Base-by-base conservation (phyloP, 2,329 filamentous ascomycete genomes). In the Paramyrothecium sp. region DNA sequence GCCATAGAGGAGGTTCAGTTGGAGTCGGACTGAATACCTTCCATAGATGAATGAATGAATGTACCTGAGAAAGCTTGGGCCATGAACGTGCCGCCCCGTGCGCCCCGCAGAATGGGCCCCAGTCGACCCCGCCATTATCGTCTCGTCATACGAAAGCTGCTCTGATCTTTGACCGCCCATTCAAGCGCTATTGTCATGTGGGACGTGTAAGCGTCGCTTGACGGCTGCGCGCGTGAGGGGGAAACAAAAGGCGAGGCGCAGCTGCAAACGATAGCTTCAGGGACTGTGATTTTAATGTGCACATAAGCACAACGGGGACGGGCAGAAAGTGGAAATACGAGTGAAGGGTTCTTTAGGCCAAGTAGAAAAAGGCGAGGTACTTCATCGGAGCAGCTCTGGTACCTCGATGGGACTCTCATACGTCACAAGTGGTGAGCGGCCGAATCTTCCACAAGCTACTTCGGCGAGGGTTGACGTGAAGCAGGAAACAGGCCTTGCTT, bases 381-480 rank as follows among this genome's bases (percentile, higher is more conserved):
- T 10, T 30, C 4, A 30, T 30, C 26, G 26, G 26, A 30, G 38
- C n/a, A n/a, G n/a, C 38, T 17, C 13, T 16, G 13, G 38, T 44
- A 44, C 38, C 38, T 44, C 38, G 38, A 4, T 12, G 13, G 7
- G 26, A 30, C 26, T 44, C 4, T 44, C 38, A 16, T 44, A 44
- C 38, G 38, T 44, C 38, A 44, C 38, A 44, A n/a, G n/a, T 44
- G 49, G 49, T 33, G 49, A 51, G 22, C 33, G 51, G 51, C 30
- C 62, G 63, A 65, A 65, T 56, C 63, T 65, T 65, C 63, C 57
- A 65, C 62, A 64, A 62, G 55, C 62, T 55, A 34, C 26, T 30
- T 30, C 26, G 26, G 26, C 26, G 26, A 30, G 26, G 26, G 26
- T 30, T 30, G 26, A 30, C 5, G 26, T 30, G 26, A 30, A 30